A percentile compares a stretch with the other conserved stretches of the same genome.
Evolutionary conservation across 345 rosid species (phyloP).

Genomic region (Balakata baccata): DNA sequence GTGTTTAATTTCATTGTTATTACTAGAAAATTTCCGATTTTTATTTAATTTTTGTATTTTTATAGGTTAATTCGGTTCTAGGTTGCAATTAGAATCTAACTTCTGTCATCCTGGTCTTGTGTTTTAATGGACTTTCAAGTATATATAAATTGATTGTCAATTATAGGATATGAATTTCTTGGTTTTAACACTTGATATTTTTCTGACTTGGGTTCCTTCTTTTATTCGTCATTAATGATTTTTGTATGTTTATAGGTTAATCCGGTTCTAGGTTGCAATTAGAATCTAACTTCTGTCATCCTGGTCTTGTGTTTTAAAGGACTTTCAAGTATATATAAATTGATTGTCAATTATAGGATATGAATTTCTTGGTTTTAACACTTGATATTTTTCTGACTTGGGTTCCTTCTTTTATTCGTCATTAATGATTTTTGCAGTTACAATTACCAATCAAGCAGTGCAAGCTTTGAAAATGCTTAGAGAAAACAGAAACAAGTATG

Average conservation of each 20-base stretch:
- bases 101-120: not conserved
- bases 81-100: constrained; percentile 15
- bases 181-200: not conserved
- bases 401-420: not conserved
- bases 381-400: not conserved
- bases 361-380: not conserved
- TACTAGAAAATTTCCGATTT: not conserved
- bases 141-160: constrained; percentile 11
- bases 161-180: constrained; percentile 1
- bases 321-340: not conserved
- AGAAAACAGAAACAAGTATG: constrained; percentile 51
- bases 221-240: not conserved
- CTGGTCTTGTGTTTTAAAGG: not conserved
- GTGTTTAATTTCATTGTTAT: not conserved
- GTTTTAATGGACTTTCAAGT: not conserved
- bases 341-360: constrained; percentile 10
- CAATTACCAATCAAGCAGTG: constrained; percentile 53
- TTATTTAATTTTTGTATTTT: not conserved
- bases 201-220: constrained; percentile 5
- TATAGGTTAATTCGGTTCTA: not conserved
- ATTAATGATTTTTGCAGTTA: constrained; percentile 42
- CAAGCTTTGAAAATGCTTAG: constrained; percentile 55
- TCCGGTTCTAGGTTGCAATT: constrained; percentile 12
- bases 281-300: constrained; percentile 7
- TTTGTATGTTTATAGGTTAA: too few species aligned